Evolutionary conservation across 202 grass and related monocot genomes (phyloP), one percentile per base, ranked within the genome.

Genomic region (Tripidium arundinaceum): DNA sequence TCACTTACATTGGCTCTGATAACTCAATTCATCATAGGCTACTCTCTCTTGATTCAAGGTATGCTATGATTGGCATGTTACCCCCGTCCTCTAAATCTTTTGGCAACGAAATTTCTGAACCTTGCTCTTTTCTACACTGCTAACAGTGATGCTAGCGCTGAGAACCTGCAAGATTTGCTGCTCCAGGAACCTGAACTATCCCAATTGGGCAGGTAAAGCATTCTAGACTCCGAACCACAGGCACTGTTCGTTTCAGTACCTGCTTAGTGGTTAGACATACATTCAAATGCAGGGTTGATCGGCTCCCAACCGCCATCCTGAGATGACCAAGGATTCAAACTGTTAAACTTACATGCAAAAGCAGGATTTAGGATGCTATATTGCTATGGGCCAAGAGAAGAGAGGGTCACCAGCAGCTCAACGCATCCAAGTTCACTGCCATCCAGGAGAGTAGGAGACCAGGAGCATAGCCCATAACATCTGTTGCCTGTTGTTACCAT

Each of bases 101-200:
- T 75, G 63, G 21, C 33, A 55, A 12, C 19, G 3, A 74, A 68
- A 49, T 39, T 80, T 39, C 82, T 60, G 26, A 70, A 54, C 83
- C 41, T 16, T 39, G 43, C 71, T 81, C 63, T 52, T 79, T 74
- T 79, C 47, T 66, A 79, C n/a, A n/a, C 54, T 80, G 38, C 2
- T 65, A 76, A 68, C 49, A 89, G 81, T 74, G 67, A 75, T 65
- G 76, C 77, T 68, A 89, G 84, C 54, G 80, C 72, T 58, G 84
- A 75, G 22, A 83, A 83, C 38, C 82, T 98, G 72, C 81, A 89
- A 94, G 86, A 91, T 73, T 87, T 98, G 82, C 88, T 98, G 78
- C 83, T 95, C 61, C 79, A 85, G 86, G 96, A 98, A 46, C 84
- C 88, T 31, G 92, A 95, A 79, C 81, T 98, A 71, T 84, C 87